Evolutionary conservation across 768 basidiomycete species (phyloP).

Genomic region (Tephrocybe sp.): DNA sequence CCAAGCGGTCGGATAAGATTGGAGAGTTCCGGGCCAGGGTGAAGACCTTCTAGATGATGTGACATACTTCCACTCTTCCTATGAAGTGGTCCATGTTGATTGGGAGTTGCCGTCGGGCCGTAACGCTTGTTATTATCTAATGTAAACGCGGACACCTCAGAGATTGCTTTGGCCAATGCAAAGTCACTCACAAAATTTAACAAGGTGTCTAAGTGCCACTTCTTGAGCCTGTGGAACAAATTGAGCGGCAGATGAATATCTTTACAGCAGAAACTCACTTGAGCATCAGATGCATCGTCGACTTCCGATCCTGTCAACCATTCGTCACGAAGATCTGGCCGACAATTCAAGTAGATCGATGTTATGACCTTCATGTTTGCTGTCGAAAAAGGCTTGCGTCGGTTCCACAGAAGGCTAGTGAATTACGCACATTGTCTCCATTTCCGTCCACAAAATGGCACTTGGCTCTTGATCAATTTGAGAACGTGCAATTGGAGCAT

Average conservation of each 20-base stretch:
- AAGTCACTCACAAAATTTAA: slow-evolving; percentile 82
- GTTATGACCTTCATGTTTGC: slow-evolving; percentile 99
- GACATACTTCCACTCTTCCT: slow-evolving; percentile 83
- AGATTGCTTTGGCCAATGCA: background rate
- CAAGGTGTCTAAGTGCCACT: slow-evolving; percentile 87
- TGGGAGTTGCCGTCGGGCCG: slow-evolving; percentile 53
- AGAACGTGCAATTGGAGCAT: slow-evolving; percentile 91
- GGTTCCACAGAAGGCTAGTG: slow-evolving; percentile 1
- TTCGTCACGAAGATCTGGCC: slow-evolving; percentile 95
- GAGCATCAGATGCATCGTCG: slow-evolving; percentile 88
- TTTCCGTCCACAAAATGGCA: slow-evolving; percentile 95
- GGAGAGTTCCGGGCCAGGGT: slow-evolving; percentile 70
- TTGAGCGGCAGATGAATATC: background rate
- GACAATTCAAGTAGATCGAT: slow-evolving; percentile 94
- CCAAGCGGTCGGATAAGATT: slow-evolving; percentile 72
- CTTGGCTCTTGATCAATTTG: slow-evolving; percentile 98
- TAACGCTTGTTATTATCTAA: slow-evolving; percentile 91
- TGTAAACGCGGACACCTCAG: background rate
- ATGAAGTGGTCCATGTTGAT: slow-evolving; percentile 56
- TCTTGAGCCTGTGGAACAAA: slow-evolving; percentile 73
- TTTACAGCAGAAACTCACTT: slow-evolving; percentile 44
- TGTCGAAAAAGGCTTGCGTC: slow-evolving; percentile 28
- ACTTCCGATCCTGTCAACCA: slow-evolving; percentile 94
- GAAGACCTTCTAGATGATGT: slow-evolving; percentile 74
- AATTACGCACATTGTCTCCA: slow-evolving; percentile 86